Evolutionary conservation across 371 early-diverging fungal genomes (phyloP).

Genomic region (Polyrhizophydium stewartii): DNA sequence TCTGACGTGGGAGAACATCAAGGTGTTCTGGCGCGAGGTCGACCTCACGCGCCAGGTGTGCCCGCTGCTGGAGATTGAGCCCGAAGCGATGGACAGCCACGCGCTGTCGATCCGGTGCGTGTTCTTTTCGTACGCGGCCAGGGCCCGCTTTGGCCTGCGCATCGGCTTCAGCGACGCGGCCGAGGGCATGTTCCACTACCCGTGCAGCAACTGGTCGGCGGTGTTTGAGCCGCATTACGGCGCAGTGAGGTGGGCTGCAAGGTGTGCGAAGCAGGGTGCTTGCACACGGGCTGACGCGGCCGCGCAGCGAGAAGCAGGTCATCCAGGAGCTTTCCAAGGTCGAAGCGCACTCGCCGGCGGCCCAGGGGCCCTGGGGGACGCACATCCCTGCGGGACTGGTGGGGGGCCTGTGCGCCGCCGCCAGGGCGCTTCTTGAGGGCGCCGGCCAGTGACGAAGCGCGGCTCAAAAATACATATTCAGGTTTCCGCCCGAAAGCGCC

Average conservation of each 20-base stretch:
- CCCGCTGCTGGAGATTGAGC: background rate
- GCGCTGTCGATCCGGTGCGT: background rate
- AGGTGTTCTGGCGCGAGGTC: background rate
- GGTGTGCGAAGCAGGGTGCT: too few relatives aligned
- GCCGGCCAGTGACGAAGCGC: too few relatives aligned
- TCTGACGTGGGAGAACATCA: background rate
- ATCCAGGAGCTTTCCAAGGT: background rate
- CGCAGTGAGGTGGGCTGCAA: background rate
- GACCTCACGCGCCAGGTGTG: background rate
- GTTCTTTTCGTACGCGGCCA: conserved; percentile 1
- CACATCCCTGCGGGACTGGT: too few relatives aligned
- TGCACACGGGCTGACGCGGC: too few relatives aligned
- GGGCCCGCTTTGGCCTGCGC: background rate
- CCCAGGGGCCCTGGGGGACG: too few relatives aligned
- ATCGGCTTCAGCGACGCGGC: background rate
- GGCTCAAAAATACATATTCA: too few relatives aligned
- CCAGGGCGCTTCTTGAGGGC: too few relatives aligned
- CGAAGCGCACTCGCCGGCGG: too few relatives aligned
- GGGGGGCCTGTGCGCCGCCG: too few relatives aligned
- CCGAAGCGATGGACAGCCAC: background rate
- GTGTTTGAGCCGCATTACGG: background rate
- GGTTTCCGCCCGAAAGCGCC: too few relatives aligned
- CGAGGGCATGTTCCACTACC: conserved; percentile 7
- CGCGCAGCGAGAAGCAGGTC: background rate
- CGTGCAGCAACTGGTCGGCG: background rate